Evolutionary conservation across 2,329 filamentous ascomycete species (phyloP).

Genomic region (Aspergillus cejpii): DNA sequence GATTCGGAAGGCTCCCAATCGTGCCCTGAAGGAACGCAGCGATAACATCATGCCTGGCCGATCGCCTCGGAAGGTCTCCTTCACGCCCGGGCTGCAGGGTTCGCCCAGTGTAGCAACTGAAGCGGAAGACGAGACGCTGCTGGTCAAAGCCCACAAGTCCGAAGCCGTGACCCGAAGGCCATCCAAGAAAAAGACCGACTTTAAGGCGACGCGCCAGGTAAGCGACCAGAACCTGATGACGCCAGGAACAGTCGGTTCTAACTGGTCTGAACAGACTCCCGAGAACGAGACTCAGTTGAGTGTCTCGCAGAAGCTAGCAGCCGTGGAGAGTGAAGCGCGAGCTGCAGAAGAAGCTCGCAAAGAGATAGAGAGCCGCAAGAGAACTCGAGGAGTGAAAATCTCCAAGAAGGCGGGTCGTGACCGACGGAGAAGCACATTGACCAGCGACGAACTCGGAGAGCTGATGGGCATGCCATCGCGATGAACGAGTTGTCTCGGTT

Average conservation of each 20-base stretch:
- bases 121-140: slow-evolving; percentile 32
- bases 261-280: slow-evolving; percentile 10
- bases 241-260: not conserved
- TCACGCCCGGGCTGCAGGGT: slow-evolving; percentile 29
- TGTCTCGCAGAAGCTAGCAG: slow-evolving; percentile 40
- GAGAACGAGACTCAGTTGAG: slow-evolving; percentile 25
- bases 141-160: slow-evolving; percentile 30
- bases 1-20: slow-evolving; percentile 17
- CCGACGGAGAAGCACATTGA: slow-evolving; percentile 41
- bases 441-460: slow-evolving; percentile 40
- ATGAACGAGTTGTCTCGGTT: slow-evolving; percentile 7
- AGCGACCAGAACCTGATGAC: slow-evolving; percentile 7
- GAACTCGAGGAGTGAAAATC: slow-evolving; percentile 27
- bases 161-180: slow-evolving; percentile 26
- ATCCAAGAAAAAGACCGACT: slow-evolving; percentile 23
- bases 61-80: slow-evolving; percentile 35
- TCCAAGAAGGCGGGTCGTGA: slow-evolving; percentile 24
- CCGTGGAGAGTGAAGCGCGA: slow-evolving; percentile 39
- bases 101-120: slow-evolving; percentile 21
- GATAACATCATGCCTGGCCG: slow-evolving; percentile 30
- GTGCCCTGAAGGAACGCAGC: slow-evolving; percentile 33
- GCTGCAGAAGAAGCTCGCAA: slow-evolving; percentile 32
- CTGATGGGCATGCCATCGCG: slow-evolving; percentile 28
- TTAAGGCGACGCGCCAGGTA: slow-evolving; percentile 28
- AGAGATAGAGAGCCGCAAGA: slow-evolving; percentile 32